A percentile compares a stretch with the other conserved stretches of the same genome.
phyloP scores from a whole-genome alignment of 1,139 yeast genomes.

The Arxiozyma slooffiae region DNA sequence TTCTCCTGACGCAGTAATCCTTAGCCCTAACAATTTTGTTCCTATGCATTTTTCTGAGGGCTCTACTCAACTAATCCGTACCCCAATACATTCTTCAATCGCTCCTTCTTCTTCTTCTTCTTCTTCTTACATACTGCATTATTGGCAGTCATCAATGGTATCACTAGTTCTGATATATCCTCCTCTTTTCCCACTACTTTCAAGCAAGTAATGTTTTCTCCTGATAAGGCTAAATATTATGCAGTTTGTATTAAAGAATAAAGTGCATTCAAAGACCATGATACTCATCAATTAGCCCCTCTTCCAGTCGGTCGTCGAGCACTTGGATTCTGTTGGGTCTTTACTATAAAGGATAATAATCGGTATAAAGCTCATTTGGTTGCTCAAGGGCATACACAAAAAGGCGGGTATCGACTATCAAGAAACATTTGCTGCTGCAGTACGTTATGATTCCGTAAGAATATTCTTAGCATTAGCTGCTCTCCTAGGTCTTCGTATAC shows the following conservation, averaged over 20 bases:
- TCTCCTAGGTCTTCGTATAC: constrained; percentile 1
- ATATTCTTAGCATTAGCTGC: constrained; percentile 14
- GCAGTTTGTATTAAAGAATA: not conserved
- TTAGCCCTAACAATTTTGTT: not conserved
- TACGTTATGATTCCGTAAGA: constrained; percentile 14
- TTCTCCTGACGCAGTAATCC: not conserved
- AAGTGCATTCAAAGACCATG: not conserved
- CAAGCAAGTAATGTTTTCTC: not conserved
- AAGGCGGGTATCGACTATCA: constrained; percentile 20
- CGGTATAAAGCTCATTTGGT: not conserved
- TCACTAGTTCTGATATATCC: not conserved
- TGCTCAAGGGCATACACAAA: constrained; percentile 10
- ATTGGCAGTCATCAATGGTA: not conserved
- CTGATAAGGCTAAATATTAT: not conserved
- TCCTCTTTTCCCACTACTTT: not conserved
- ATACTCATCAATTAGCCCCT: not conserved
- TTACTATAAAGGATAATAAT: not conserved
- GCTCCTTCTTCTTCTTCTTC: not conserved
- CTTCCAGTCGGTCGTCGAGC: not conserved
- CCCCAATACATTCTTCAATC: not conserved
- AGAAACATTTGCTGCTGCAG: constrained; percentile 23
- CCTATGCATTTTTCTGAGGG: not conserved
- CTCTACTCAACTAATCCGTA: not conserved
- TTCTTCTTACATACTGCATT: not conserved
- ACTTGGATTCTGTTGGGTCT: not conserved